A percentile compares a stretch with the other conserved stretches of the same genome.
Conservation (phyloP, 805 yeast species). For the Schwanniomyces occidentalis region DNA sequence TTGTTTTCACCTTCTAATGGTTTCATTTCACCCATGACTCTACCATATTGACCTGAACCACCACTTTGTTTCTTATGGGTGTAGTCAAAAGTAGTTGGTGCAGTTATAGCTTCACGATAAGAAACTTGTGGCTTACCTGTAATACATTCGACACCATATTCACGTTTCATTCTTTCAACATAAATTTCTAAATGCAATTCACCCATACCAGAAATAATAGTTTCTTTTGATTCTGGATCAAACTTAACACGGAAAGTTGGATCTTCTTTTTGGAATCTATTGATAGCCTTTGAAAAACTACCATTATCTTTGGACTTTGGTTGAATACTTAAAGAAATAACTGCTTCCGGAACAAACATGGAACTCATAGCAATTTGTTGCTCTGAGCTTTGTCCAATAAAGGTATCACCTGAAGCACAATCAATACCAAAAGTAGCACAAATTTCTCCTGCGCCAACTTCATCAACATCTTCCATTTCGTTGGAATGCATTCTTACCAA, state of each 20-base stretch:
- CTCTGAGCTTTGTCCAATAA: slow-evolving; percentile 70
- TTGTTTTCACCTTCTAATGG: slow-evolving; percentile 67
- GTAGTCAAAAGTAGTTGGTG: slow-evolving; percentile 78
- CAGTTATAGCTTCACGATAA: slow-evolving; percentile 87
- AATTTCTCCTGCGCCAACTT: slow-evolving; percentile 96
- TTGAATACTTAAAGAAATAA: slow-evolving; percentile 84
- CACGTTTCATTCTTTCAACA: slow-evolving; percentile 97
- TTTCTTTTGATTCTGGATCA: slow-evolving; percentile 90
- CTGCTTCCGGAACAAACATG: slow-evolving; percentile 99
- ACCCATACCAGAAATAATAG: slow-evolving; percentile 96
- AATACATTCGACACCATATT: slow-evolving; percentile 90
- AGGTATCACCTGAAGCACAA: slow-evolving; percentile 98
- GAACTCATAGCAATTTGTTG: slow-evolving; percentile 88
- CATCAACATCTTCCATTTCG: slow-evolving; percentile 97
- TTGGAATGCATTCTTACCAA: slow-evolving; percentile 98
- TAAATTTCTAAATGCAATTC: slow-evolving; percentile 96
- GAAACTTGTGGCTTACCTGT: slow-evolving; percentile 99
- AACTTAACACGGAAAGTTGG: slow-evolving; percentile 95
- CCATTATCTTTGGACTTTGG: slow-evolving; percentile 85
- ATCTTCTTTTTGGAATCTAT: slow-evolving; percentile 97
- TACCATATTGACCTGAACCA: slow-evolving; percentile 99
- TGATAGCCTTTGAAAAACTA: slow-evolving; percentile 94
- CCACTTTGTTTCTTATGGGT: slow-evolving; percentile 98
- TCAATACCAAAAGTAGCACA: slow-evolving; percentile 99
- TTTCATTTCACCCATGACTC: slow-evolving; percentile 82